Evolutionary conservation across 495 filamentous ascomycete genomes (phyloP), one percentile per base, ranked within the genome.

Genomic region (Aspergillus asperescens): DNA sequence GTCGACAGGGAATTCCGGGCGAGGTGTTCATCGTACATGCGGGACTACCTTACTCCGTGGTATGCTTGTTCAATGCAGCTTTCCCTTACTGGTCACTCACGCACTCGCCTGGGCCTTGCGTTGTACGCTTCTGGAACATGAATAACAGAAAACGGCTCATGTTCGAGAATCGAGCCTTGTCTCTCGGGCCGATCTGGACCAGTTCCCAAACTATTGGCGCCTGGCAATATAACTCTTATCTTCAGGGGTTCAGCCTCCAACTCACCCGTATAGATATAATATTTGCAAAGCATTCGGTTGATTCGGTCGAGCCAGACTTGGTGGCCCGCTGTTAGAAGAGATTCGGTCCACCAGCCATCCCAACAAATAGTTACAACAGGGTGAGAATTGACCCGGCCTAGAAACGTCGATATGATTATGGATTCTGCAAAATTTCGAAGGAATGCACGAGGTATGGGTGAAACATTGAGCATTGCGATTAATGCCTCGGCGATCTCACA

Each of bases 11-110:
- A 27, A 35, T 28, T 47, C 31, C 37, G 23, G 48, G 48, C 37
- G 19, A 50, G 48, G 37, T 41, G 35, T 31, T 41, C 48, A 24
- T 50, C 22, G 37, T 50, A 35, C 48, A 50, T 41, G n/a, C 16
- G 16, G 8, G 41, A 22, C 40, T 20, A 51, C 37, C 18, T 34
- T 39, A 22, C 16, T 44, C 24, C 13, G 23, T 31, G 2, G 15
- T 46, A 32, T 32, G 25, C 25, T 46, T 52, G 39, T 27, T 52
- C n/a, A 20, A 45, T 52, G 41, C 38, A 19, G 19, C 39, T 35
- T 39, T 52, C 41, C 50, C 50, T 37, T 52, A 22, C 28, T 40
- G 37, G 40, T 46, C 20, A 39, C 27, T 45, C 40, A 45, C 24
- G 23, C 40, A 38, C 10, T 39, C n/a, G 23, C 19, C 7, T 15